Evolutionary conservation across 768 basidiomycete species (phyloP).

Genomic region (Tylopilus felleus): DNA sequence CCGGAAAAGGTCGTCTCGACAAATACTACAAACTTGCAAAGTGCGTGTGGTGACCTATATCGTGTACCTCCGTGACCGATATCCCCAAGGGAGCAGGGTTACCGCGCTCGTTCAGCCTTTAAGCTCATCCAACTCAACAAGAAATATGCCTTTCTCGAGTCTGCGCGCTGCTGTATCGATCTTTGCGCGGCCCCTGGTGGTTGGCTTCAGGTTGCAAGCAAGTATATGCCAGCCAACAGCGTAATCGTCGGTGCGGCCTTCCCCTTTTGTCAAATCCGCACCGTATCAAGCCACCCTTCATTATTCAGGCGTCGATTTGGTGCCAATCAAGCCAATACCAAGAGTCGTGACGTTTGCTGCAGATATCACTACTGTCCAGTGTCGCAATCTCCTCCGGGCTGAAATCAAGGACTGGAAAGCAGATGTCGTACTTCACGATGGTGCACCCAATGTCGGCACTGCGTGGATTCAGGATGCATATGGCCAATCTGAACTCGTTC

Average conservation of each 20-base stretch:
- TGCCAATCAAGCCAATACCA: slow-evolving; percentile 94
- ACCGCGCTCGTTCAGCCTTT: slow-evolving; percentile 98
- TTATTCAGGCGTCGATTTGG: slow-evolving; percentile 82
- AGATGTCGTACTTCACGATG: slow-evolving; percentile 96
- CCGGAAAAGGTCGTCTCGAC: slow-evolving; percentile 92
- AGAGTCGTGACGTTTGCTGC: slow-evolving; percentile 86
- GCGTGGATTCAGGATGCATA: slow-evolving; percentile 99
- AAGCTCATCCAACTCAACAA: slow-evolving; percentile 98
- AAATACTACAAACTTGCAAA: slow-evolving; percentile 97
- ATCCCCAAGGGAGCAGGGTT: slow-evolving; percentile 86
- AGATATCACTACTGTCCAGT: slow-evolving; percentile 92
- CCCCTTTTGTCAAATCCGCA: slow-evolving; percentile 6
- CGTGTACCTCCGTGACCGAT: slow-evolving; percentile 5
- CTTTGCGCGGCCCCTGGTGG: slow-evolving; percentile 98
- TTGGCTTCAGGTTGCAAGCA: slow-evolving; percentile 98
- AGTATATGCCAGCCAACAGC: slow-evolving; percentile 93
- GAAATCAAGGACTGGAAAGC: slow-evolving; percentile 99
- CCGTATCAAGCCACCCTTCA: slow-evolving; percentile 8
- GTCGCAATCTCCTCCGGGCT: slow-evolving; percentile 78
- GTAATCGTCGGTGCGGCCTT: slow-evolving; percentile 74
- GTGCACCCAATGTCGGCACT: slow-evolving; percentile 98
- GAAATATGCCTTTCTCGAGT: slow-evolving; percentile 90
- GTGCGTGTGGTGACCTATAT: slow-evolving; percentile 35
- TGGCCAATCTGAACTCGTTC: slow-evolving; percentile 92
- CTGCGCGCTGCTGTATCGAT: slow-evolving; percentile 91